Conservation (phyloP, 2,329 filamentous ascomycete species). For the Alternaria dauci region DNA sequence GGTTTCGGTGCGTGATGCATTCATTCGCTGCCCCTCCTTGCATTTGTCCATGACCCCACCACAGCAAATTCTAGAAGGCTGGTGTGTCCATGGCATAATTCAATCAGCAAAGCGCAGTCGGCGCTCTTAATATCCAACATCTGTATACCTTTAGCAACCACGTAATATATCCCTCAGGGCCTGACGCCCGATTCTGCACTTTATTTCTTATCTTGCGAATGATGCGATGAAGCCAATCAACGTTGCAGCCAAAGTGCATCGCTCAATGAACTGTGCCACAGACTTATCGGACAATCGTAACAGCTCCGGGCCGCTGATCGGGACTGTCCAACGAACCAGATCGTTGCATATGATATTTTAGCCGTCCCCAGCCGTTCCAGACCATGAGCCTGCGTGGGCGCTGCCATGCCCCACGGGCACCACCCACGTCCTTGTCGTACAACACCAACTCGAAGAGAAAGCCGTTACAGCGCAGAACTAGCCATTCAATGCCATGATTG, state of each 20-base stretch:
- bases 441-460: background rate
- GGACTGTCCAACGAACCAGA: constrained; percentile 14
- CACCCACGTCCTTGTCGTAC: background rate
- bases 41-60: background rate
- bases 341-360: constrained; percentile 8
- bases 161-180: constrained; percentile 8
- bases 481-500: background rate
- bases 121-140: constrained; percentile 11
- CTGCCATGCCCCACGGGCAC: background rate
- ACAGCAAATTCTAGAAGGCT: constrained; percentile 12
- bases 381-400: background rate
- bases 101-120: background rate
- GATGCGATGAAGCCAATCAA: constrained; percentile 1
- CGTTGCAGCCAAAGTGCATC: background rate
- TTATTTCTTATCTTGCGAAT: constrained; percentile 2
- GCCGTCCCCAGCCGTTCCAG: constrained; percentile 9
- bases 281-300: constrained; percentile 19
- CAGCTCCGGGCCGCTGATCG: constrained; percentile 13
- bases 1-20: constrained; percentile 55
- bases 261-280: constrained; percentile 10
- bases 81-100: background rate
- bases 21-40: constrained; percentile 3
- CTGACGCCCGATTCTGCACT: constrained; percentile 12
- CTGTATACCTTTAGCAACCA: constrained; percentile 9
- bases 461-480: background rate